Evolutionary conservation across 345 rosid species (phyloP).

Genomic region (Salix caprea): DNA sequence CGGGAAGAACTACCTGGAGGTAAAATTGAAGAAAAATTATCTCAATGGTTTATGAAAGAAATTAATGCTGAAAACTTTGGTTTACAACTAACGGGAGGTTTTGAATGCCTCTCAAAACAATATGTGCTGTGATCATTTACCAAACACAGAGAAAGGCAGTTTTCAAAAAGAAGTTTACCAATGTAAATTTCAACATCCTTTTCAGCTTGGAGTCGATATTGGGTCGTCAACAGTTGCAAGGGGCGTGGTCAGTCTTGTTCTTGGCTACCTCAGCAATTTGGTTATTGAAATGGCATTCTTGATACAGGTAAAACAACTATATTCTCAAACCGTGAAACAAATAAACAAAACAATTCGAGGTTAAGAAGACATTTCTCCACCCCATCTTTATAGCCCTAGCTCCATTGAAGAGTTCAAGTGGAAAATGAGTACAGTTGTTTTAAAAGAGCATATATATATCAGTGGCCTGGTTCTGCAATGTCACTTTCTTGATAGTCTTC

Average conservation of each 20-base stretch:
- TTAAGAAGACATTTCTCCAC: not conserved
- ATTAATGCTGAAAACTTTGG: no score
- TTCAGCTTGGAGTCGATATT: conserved; percentile 88
- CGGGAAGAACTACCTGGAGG: conserved; percentile 93
- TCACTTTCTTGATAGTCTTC: not conserved
- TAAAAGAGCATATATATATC: no score
- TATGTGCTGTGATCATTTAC: no score
- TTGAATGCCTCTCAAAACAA: no score
- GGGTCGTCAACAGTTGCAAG: conserved; percentile 95
- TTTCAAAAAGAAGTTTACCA: not conserved
- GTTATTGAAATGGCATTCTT: conserved; percentile 94
- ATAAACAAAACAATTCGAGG: not conserved
- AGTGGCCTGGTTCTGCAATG: not conserved
- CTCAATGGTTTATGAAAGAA: no score
- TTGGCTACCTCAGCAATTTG: conserved; percentile 89
- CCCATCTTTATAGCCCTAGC: not conserved
- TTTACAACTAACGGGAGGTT: no score
- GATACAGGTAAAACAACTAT: conserved; percentile 56
- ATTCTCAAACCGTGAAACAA: not conserved
- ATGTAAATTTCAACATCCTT: not conserved
- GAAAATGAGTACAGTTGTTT: not conserved
- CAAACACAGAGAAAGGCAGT: no score
- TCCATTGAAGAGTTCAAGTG: not conserved
- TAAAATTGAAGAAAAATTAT: conserved; percentile 21
- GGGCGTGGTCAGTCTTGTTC: conserved; percentile 94